Percentiles rank a stretch among this genome's conserved stretches.
These are phyloP conservation scores for Prunus salicina DNA, from an alignment of 306 rosid species.

Conservation along the genomic window DNA sequence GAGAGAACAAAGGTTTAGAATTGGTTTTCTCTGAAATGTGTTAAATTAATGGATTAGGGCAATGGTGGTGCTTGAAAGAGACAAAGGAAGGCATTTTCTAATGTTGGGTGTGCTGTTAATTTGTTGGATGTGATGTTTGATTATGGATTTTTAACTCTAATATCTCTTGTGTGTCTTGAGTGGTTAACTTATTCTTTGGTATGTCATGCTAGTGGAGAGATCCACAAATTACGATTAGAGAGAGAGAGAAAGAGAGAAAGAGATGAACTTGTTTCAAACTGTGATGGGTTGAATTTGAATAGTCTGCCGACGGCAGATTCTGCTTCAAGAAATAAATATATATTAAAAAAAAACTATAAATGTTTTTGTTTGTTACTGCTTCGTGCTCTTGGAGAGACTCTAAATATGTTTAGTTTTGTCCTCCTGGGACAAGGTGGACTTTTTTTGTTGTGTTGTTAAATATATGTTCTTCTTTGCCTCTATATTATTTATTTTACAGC, in stretches of 20 bases:
- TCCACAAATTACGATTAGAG: conserved; percentile 29
- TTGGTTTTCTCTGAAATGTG: background rate
- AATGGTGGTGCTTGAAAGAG: conserved; percentile 30
- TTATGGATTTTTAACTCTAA: conserved; percentile 28
- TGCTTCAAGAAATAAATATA: conserved; percentile 20
- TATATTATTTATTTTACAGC: background rate
- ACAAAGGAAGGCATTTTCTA: conserved; percentile 70
- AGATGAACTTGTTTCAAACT: conserved; percentile 23
- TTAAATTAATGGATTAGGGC: conserved; percentile 33
- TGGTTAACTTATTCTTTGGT: conserved; percentile 46
- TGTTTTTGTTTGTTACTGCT: conserved; percentile 26
- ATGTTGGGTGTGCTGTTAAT: conserved; percentile 60
- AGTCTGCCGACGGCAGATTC: conserved; percentile 55
- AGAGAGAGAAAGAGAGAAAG: conserved; percentile 21
- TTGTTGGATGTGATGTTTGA: conserved; percentile 78
- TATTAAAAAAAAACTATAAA: background rate
- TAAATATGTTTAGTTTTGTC: conserved; percentile 8
- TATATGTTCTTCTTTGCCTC: background rate
- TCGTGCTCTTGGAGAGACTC: conserved; percentile 4
- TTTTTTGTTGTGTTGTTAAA: background rate
- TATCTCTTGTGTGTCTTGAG: conserved; percentile 51
- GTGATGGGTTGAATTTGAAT: conserved; percentile 31
- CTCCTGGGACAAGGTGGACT: background rate
- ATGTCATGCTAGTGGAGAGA: conserved; percentile 30
- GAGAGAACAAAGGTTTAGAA: conserved; percentile 22